These are phyloP conservation scores for Boletus rex-veris DNA, from an alignment of 768 basidiomycete species.

Conservation along the genomic window DNA sequence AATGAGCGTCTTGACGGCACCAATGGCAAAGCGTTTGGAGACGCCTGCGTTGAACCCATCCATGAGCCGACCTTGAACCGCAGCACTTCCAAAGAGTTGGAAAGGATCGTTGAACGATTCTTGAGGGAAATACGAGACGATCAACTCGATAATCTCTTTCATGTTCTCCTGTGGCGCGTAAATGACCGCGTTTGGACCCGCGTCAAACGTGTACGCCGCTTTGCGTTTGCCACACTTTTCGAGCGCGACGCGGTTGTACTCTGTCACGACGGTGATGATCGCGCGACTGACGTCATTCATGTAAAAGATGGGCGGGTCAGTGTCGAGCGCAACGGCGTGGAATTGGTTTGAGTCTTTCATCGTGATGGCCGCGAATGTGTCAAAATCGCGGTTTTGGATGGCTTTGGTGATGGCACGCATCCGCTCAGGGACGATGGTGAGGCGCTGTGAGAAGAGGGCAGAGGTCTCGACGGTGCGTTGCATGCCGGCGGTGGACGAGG, in stretches of 20 bases:
- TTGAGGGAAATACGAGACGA: constrained; percentile 87
- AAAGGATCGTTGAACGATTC: constrained; percentile 75
- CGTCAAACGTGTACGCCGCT: constrained; percentile 99
- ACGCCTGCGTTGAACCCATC: constrained; percentile 78
- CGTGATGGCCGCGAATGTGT: constrained; percentile 84
- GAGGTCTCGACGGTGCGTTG: constrained; percentile 96
- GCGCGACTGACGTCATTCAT: constrained; percentile 95
- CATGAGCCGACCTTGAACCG: constrained; percentile 49
- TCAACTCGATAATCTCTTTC: constrained; percentile 69
- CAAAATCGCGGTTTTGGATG: constrained; percentile 78
- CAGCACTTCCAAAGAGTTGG: constrained; percentile 47
- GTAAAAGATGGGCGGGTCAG: constrained; percentile 97
- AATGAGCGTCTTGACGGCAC: constrained; percentile 85
- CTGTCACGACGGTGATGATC: constrained; percentile 88
- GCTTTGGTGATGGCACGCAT: constrained; percentile 83
- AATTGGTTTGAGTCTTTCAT: constrained; percentile 99
- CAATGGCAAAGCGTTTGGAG: constrained; percentile 66
- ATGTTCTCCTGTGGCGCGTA: constrained; percentile 80
- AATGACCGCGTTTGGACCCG: constrained; percentile 97
- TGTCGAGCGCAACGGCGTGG: constrained; percentile 97
- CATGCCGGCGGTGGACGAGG: constrained; percentile 94
- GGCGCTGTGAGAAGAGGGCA: constrained; percentile 81
- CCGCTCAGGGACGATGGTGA: constrained; percentile 83
- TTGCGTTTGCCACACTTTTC: constrained; percentile 56
- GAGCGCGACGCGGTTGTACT: constrained; percentile 82